phyloP scores from a whole-genome alignment of 768 basidiomycete genomes.

The Phlebiopsis flavidoalba region DNA sequence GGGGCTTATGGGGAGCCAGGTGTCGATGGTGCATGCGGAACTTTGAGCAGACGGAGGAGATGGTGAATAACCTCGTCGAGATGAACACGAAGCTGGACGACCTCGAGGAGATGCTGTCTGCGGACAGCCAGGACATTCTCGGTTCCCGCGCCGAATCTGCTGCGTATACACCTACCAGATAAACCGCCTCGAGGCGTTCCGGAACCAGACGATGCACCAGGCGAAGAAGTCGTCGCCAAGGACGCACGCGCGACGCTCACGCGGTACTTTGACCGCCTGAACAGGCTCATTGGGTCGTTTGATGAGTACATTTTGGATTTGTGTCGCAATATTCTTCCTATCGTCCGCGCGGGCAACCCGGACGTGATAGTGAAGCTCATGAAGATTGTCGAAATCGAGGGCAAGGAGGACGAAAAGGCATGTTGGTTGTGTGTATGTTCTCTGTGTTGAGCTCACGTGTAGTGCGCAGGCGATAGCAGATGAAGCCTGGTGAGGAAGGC shows the following conservation, averaged over 20 bases:
- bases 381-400: conserved; percentile 93
- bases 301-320: conserved; percentile 80
- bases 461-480: conserved; percentile 74
- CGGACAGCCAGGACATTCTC: conserved; percentile 71
- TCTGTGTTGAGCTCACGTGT: not conserved
- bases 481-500: conserved; percentile 93
- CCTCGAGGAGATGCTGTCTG: conserved; percentile 71
- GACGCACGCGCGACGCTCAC: conserved; percentile 62
- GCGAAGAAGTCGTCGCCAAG: conserved; percentile 78
- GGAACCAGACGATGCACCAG: conserved; percentile 92
- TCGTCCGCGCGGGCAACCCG: conserved; percentile 72
- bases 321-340: conserved; percentile 69
- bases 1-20: conserved; percentile 41
- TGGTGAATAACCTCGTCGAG: conserved; percentile 89
- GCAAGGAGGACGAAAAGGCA: conserved; percentile 92
- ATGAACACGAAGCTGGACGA: conserved; percentile 83
- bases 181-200: conserved; percentile 87
- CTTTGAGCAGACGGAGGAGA: conserved; percentile 91
- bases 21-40: conserved; percentile 94
- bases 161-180: conserved; percentile 89
- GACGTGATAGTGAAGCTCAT: conserved; percentile 88
- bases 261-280: conserved; percentile 82
- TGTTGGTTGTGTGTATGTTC: not conserved
- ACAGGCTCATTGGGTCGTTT: conserved; percentile 74
- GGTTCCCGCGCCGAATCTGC: conserved; percentile 86